Base-by-base conservation (phyloP, 208 protist species). In the Spongospora subterranea region DNA sequence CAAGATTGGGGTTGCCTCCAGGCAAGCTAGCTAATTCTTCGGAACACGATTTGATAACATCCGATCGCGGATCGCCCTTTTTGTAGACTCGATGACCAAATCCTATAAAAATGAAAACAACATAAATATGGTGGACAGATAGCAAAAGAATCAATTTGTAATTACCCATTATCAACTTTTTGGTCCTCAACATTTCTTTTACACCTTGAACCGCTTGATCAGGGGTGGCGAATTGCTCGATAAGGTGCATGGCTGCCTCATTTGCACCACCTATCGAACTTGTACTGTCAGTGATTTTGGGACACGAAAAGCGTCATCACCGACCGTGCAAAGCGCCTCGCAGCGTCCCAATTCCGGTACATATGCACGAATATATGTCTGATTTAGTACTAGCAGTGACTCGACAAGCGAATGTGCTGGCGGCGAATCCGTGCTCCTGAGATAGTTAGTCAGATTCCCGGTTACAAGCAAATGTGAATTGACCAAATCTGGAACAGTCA, bases 381-480 rank as follows among this genome's bases (percentile, higher is more conserved):
- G 32, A 45, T n/a, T 76, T 6, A 32, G 88, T 89, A 38, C 38
- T 64, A 13, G 88, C 45, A 20, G 88, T 89, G 13, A 89, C 32
- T 35, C 88, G 29, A 45, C 17, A 89, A 35, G 88, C 88, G 32
- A 89, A 89, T 13, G 32, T 89, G 46, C 38, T 64, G 11, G 88
- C 88, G n/a, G 88, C 88, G 54, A 89, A 89, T 20, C 88, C 88
- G n/a, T 89, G 88, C 54, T 89, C 88, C 88, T 60, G 35, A 32
- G 71, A 39, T n/a, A 82, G 24, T 60, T 43, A 39, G 71, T 43
- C 35, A 43, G 35, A 35, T 40, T 35, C 40, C n/a, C 17, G n/a
- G 17, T 82, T n/a, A n/a, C 40, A 82, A 35, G 71, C 35, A 6
- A 6, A 82, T 43, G n/a, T 39, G 6, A 82, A 20, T 43, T 6